Base-by-base conservation (phyloP, 768 basidiomycete species). In the Tephrocybe sp. region DNA sequence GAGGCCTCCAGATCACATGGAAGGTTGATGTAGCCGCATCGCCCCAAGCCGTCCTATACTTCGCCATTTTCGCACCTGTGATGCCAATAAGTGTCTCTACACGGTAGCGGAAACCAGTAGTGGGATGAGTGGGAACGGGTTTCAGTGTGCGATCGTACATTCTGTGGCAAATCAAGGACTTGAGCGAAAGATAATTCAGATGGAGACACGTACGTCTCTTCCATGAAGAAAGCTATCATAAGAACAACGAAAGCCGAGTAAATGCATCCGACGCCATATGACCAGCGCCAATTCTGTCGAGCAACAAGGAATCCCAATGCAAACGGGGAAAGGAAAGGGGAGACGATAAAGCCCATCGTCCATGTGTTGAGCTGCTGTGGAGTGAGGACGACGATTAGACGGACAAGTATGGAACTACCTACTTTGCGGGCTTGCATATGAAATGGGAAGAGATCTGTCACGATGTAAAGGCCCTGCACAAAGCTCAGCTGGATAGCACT, bases 261-360 rank as follows among this genome's bases (percentile, higher is more conserved):
- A 17, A 86, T 76, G 25, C 75, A 79, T 0, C 81, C 86, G 30
- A 84, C 80, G 14, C 82, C 84, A 53, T 87, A 87, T 17, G 83
- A 73, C 84, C 85, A 86, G 39, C 83, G 66, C 81, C 81, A 86
- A 45, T 69, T 73, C 15, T 77, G 72, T 4, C 78, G 71, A 0
- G 83, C 84, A 2, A 83, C 81, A 4, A 87, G 69, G 71, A 86
- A 88, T 3, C 86, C 85, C 54, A 86, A 82, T 0, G 79, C 73
- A 59, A 85, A 86, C 0, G 86, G 86, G 2, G 83, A 84, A 9
- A 81, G 58, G 70, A 83, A 83, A 9, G 80, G 83, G 12, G 83
- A 83, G 23, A 85, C 63, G 59, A 88, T 77, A 68, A 87, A 85
- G 1, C 84, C 86, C 77, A 88, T 81, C 3, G 85, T 86, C 86